Conservation (phyloP, 306 rosid species). For the Phaseolus lunatus region DNA sequence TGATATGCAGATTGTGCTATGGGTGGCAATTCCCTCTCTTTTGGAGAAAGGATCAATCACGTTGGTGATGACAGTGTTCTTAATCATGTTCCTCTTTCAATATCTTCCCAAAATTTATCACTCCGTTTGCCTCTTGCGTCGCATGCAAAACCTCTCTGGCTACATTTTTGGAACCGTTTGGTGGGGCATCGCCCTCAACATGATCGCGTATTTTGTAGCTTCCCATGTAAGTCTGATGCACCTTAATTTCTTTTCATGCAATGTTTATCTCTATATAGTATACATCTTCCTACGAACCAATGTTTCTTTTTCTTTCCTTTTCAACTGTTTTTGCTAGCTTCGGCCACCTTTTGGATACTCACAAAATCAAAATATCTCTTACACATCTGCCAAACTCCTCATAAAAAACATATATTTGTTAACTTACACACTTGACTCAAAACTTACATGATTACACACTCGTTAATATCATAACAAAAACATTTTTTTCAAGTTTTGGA, state of each 20-base stretch:
- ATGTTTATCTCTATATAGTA: background rate
- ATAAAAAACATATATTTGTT: too few relatives aligned
- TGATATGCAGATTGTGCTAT: constrained; percentile 67
- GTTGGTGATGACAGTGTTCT: constrained; percentile 73
- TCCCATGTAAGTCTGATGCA: constrained; percentile 76
- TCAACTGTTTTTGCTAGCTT: too few relatives aligned
- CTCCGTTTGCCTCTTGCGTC: constrained; percentile 76
- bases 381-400: too few relatives aligned
- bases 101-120: constrained; percentile 92
- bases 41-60: constrained; percentile 72
- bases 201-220: constrained; percentile 94
- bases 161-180: constrained; percentile 90
- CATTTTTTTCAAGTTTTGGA: too few relatives aligned
- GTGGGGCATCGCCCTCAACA: constrained; percentile 97
- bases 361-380: too few relatives aligned
- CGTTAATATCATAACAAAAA: background rate
- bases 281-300: too few relatives aligned
- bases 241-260: background rate
- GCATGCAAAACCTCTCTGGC: constrained; percentile 83
- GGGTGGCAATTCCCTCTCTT: constrained; percentile 76
- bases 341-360: too few relatives aligned
- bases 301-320: too few relatives aligned
- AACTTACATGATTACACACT: background rate
- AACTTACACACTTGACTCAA: background rate
- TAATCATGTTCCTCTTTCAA: constrained; percentile 77